phyloP scores from a whole-genome alignment of 805 yeast species.

The Maudiozyma saulgeensis region DNA sequence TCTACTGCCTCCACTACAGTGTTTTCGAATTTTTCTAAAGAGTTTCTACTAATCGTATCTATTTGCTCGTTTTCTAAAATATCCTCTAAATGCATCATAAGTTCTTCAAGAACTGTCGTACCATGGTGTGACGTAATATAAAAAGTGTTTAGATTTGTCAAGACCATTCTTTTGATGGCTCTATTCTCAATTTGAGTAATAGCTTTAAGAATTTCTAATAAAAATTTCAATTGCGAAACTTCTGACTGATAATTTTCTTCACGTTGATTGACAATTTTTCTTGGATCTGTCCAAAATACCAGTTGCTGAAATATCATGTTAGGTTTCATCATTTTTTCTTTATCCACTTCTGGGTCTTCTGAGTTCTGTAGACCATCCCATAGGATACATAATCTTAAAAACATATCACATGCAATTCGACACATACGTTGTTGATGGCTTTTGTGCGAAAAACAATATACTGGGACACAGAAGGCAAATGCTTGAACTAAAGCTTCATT shows the following conservation, averaged over 20 bases:
- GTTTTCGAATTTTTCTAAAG: conserved; percentile 25
- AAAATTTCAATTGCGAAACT: conserved; percentile 47
- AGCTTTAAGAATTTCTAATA: conserved; percentile 43
- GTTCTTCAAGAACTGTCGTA: conserved; percentile 17
- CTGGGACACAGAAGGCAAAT: conserved; percentile 80
- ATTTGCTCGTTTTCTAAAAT: conserved; percentile 24
- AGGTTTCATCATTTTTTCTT: conserved; percentile 32
- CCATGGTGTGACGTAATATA: conserved; percentile 30
- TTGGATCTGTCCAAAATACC: conserved; percentile 79
- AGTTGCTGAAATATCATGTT: conserved; percentile 57
- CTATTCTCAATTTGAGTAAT: conserved; percentile 40
- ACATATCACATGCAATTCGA: conserved; percentile 55
- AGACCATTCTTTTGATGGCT: conserved; percentile 44
- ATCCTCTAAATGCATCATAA: conserved; percentile 23
- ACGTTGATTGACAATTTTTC: conserved; percentile 43
- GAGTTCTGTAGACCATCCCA: conserved; percentile 32
- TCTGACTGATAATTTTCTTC: conserved; percentile 35
- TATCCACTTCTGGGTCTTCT: conserved; percentile 22
- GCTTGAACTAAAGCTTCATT: conserved; percentile 70
- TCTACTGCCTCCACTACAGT: conserved; percentile 6
- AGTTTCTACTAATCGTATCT: conserved; percentile 30
- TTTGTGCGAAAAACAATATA: conserved; percentile 67
- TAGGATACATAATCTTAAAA: conserved; percentile 44
- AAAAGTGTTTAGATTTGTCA: conserved; percentile 43
- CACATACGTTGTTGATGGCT: conserved; percentile 61